Base-by-base conservation (phyloP, 306 rosid genomes). In the Pyrus betulifolia region DNA sequence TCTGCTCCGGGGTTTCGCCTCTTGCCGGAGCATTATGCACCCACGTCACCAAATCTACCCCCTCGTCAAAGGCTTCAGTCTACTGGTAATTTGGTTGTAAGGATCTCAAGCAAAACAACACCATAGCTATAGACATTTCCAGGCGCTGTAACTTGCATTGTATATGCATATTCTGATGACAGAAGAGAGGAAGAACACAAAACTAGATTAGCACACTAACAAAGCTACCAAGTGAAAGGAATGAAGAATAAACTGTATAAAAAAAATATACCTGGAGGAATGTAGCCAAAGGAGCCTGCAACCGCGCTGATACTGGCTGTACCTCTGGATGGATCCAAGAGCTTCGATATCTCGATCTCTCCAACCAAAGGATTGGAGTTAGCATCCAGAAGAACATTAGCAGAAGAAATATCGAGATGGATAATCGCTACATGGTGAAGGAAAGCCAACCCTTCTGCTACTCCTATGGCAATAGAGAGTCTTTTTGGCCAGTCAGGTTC, bases 71-170 rank as follows among this genome's bases (percentile, higher is more conserved):
- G 38, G 84, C 93, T 84, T 96, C 99, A 11, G n/a, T 96, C 98
- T 51, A 93, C 98, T 3, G 99, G 99, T 31, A 83, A 82, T 79
- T 97, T 83, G 8, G 93, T 89, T 6, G 99, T 91, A 13, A 96
- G 99, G 75, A 96, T 96, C 86, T 96, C 99, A 51, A 96, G 86
- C 83, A 96, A 85, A 67, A 96, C 87, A 3, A 91, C 99, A 45
- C 99, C 99, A 59, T 89, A 96, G 91, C 99, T 92, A 74, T 96
- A 96, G 63, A 96, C 98, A 27, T 96, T 96, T 64, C 98, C 99
- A 0, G 99, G 99, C 30, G 99, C 97, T 31, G 99, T 96, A 51
- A 96, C 99, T 96, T 96, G 98, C 99, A 96, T 96, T 5, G 98
- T 96, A 75, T 96, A 96, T 27, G 99, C 99, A 86, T 96, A 96